Percentiles rank a stretch among this genome's conserved stretches.
phyloP scores from a whole-genome alignment of 495 filamentous ascomycete species.

The Penicillium waksmanii region DNA sequence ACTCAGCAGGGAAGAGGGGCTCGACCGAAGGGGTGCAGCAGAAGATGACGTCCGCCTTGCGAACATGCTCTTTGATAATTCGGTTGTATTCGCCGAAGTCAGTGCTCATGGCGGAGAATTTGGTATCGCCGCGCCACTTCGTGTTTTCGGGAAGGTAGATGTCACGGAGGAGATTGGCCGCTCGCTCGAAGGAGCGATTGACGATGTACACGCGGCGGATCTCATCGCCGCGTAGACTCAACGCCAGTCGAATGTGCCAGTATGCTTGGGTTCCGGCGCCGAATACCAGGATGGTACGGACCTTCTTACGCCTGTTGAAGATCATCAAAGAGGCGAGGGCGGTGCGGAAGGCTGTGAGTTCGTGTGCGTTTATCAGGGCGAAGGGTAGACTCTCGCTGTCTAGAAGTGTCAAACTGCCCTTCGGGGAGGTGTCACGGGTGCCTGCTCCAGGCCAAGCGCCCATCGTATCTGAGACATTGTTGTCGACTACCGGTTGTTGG shows the following conservation, averaged over 20 bases:
- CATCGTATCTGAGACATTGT: constrained; percentile 35
- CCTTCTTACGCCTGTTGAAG: constrained; percentile 67
- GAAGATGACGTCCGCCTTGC: constrained; percentile 76
- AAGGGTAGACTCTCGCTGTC: constrained; percentile 67
- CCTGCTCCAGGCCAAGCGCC: constrained; percentile 46
- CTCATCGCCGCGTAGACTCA: constrained; percentile 71
- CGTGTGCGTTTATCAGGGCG: constrained; percentile 81
- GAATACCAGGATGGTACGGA: constrained; percentile 79
- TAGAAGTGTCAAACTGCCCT: constrained; percentile 78
- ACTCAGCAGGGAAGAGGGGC: constrained; percentile 65
- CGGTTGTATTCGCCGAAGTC: constrained; percentile 72
- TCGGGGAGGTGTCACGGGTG: constrained; percentile 64
- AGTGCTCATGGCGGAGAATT: constrained; percentile 72
- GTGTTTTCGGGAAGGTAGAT: constrained; percentile 57
- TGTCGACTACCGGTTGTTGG: constrained; percentile 31
- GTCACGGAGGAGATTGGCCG: constrained; percentile 55
- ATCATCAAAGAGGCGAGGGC: constrained; percentile 79
- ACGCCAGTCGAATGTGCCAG: constrained; percentile 86
- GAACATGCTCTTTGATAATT: constrained; percentile 66
- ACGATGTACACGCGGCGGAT: constrained; percentile 80
- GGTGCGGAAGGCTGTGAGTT: constrained; percentile 91
- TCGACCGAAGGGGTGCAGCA: constrained; percentile 68
- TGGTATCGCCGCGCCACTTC: constrained; percentile 60
- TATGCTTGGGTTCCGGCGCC: constrained; percentile 90
- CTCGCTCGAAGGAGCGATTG: constrained; percentile 70